Evolutionary conservation across 768 basidiomycete genomes (phyloP).

Genomic region (Sarcodon sp.): DNA sequence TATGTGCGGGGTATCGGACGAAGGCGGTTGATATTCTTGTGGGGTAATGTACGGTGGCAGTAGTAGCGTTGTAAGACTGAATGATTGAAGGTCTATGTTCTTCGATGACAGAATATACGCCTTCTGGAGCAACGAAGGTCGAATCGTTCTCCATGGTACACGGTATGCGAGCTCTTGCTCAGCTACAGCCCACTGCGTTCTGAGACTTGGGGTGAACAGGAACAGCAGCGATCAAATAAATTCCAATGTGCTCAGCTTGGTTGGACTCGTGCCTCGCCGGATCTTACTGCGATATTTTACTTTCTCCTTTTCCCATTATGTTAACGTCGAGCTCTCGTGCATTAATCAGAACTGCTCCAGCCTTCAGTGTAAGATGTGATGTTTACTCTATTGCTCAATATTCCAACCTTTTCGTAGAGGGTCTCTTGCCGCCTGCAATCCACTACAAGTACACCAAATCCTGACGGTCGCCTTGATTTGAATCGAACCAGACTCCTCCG

Average conservation of each 20-base stretch:
- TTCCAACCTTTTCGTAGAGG: background rate
- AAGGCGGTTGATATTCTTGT: conserved; percentile 50
- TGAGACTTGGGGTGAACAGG: conserved; percentile 9
- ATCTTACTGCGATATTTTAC: too few species aligned
- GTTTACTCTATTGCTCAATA: too few species aligned
- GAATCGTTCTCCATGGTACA: conserved; percentile 65
- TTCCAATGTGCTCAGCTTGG: too few species aligned
- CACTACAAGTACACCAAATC: conserved; percentile 47
- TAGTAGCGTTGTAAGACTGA: conserved; percentile 22
- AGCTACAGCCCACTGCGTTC: background rate
- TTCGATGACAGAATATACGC: conserved; percentile 80
- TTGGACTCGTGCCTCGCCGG: too few species aligned
- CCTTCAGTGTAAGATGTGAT: too few species aligned
- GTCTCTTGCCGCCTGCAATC: conserved; percentile 34
- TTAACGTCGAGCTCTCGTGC: too few species aligned
- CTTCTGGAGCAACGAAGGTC: conserved; percentile 82
- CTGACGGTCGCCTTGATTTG: conserved; percentile 68
- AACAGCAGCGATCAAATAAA: background rate
- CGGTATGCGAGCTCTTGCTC: background rate
- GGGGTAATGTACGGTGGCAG: conserved; percentile 29
- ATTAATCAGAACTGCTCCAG: too few species aligned
- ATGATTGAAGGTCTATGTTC: conserved; percentile 57
- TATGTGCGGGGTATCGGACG: conserved; percentile 42
- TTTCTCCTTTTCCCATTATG: too few species aligned
- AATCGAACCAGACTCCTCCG: conserved; percentile 59